Base-by-base conservation (phyloP, 2,329 filamentous ascomycete genomes). In the Albifimbria verrucaria region DNA sequence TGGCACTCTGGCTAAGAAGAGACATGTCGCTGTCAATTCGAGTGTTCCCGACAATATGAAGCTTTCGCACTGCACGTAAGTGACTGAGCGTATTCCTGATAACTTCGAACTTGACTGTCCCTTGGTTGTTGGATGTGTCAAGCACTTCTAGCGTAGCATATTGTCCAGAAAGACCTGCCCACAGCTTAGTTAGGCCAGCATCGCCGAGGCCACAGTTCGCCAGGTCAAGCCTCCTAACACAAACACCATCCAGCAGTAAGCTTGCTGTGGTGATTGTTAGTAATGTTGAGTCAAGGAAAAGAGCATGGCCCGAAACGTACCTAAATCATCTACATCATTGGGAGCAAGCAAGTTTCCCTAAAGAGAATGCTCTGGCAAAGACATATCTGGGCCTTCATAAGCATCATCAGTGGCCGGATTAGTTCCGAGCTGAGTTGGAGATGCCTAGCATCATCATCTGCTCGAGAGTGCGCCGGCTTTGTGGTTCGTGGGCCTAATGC, bases 121-220 rank as follows among this genome's bases (percentile, higher is more conserved):
- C 78, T 21, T 74, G 70, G 52, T 83, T 84, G 32, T 77, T 72
- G 4, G 80, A 82, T 1, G 79, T 74, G 50, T 83, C 75, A 10
- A 84, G 69, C 4, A 68, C 65, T 58, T 80, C 73, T 17, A 84
- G 59, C 17, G 70, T 73, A 7, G 71, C 68, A 10, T 69, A 68
- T 48, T 79, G 76, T 25, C 75, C 72, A 18, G 73, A 67, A 3
- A 83, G 67, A 0, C 72, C 73, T 22, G 72, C 71, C 69, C 80
- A 79, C 4, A 83, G 62, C 39, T 75, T 69, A 3, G 72, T 69
- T 17, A 84, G 67, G 0, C 74, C 74, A 32, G 69, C 63, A 52
- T 83, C 79, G 10, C 75, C 76, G 6, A 84, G 68, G 9, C 76
- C 73, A 53, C 81, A 84, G 20, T 69, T 71, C 5, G 80, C 77